Percentiles rank a stretch among this genome's conserved stretches.
phyloP scores from a whole-genome alignment of 345 rosid genomes.

The Firmiana major region DNA sequence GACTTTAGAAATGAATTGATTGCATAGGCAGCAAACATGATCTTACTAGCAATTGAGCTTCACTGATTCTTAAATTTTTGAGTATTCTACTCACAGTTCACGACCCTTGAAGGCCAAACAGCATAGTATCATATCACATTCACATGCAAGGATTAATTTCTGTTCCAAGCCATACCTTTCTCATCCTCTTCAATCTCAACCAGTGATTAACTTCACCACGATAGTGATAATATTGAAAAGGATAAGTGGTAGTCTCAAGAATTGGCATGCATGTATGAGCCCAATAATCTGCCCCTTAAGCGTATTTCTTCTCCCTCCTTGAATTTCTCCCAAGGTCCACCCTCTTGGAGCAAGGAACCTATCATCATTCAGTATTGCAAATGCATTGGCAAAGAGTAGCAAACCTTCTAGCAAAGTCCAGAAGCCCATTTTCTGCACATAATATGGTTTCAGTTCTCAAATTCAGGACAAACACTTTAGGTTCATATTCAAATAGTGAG shows the following conservation, averaged over 20 bases:
- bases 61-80: background rate
- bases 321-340: slow-evolving; percentile 50
- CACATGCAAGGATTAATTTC: background rate
- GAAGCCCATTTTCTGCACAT: slow-evolving; percentile 37
- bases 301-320: slow-evolving; percentile 30
- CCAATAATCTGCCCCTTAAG: slow-evolving; percentile 43
- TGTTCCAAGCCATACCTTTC: background rate
- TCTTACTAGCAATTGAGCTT: background rate
- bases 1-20: background rate
- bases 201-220: slow-evolving; percentile 33
- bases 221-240: slow-evolving; percentile 37
- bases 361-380: slow-evolving; percentile 52
- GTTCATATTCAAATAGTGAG: background rate
- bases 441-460: background rate
- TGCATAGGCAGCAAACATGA: background rate
- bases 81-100: background rate
- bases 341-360: slow-evolving; percentile 44
- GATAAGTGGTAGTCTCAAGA: slow-evolving; percentile 45
- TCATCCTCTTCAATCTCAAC: slow-evolving; percentile 18
- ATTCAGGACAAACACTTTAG: background rate
- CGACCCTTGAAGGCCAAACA: background rate
- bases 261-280: slow-evolving; percentile 47
- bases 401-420: slow-evolving; percentile 44
- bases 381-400: slow-evolving; percentile 42
- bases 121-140: background rate